Evolutionary conservation across 768 basidiomycete genomes (phyloP).

Genomic region (Psilocybe azurescens): DNA sequence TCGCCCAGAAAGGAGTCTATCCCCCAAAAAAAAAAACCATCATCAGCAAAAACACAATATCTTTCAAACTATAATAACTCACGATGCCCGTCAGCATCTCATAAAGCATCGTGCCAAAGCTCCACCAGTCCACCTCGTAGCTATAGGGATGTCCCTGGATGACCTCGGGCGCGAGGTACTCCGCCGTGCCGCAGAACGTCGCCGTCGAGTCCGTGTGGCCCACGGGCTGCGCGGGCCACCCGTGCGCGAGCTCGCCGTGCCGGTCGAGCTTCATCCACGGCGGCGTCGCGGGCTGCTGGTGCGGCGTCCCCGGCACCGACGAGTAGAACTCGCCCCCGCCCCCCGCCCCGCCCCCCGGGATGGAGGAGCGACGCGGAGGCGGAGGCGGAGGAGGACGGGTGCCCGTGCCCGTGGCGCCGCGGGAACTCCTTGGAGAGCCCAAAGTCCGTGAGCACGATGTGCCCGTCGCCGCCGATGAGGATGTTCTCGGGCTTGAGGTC

Average conservation of each 20-base stretch:
- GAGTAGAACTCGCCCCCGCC: constrained; percentile 58
- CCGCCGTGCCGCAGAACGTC: constrained; percentile 96
- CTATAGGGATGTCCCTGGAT: constrained; percentile 90
- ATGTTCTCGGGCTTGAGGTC: constrained; percentile 98
- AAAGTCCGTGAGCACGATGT: constrained; percentile 97
- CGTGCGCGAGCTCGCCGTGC: constrained; percentile 53
- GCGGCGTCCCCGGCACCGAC: constrained; percentile 48
- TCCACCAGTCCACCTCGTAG: constrained; percentile 99
- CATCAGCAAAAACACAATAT: not conserved
- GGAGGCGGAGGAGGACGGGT: constrained; percentile 51
- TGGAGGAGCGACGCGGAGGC: constrained; percentile 44
- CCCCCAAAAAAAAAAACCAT: constrained; percentile 12
- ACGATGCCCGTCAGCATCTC: constrained; percentile 98
- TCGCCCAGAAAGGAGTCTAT: constrained; percentile 92
- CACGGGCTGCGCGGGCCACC: constrained; percentile 61
- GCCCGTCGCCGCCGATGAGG: constrained; percentile 91
- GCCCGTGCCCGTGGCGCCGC: constrained; percentile 36
- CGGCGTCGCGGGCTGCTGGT: constrained; percentile 49
- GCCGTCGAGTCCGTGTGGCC: constrained; percentile 69
- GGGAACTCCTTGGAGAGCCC: constrained; percentile 94
- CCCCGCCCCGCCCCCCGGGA: too few relatives aligned
- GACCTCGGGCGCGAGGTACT: constrained; percentile 96
- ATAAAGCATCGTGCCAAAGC: constrained; percentile 95
- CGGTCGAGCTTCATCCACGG: constrained; percentile 80
- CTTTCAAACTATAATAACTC: constrained; percentile 40